Evolutionary conservation across 306 rosid species (phyloP).

Genomic region (Malus sieversii): DNA sequence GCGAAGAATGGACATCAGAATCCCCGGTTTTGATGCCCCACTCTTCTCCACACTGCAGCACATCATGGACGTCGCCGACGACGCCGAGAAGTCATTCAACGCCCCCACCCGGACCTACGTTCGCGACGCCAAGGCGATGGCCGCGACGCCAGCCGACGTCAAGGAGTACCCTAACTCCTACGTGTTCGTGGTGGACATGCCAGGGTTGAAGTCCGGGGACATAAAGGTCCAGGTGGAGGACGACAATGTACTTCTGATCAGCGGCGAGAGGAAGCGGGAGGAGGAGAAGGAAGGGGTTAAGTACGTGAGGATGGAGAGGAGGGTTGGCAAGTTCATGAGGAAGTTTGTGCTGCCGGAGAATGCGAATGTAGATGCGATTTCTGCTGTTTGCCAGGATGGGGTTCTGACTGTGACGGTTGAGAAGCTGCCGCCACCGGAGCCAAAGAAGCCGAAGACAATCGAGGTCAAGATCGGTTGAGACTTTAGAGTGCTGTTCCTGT

Average conservation of each 20-base stretch:
- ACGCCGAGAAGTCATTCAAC: slow-evolving; percentile 37
- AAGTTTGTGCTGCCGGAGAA: slow-evolving; percentile 83
- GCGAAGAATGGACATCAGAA: slow-evolving; percentile 56
- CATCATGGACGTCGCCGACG: slow-evolving; percentile 42
- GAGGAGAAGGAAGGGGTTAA: slow-evolving; percentile 74
- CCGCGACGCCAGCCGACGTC: slow-evolving; percentile 77
- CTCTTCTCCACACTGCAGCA: slow-evolving; percentile 56
- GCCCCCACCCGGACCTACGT: slow-evolving; percentile 62
- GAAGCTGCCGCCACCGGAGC: slow-evolving; percentile 90
- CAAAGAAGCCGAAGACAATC: slow-evolving; percentile 76
- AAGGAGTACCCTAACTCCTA: slow-evolving; percentile 62
- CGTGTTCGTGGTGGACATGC: slow-evolving; percentile 80
- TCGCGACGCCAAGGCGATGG: slow-evolving; percentile 85
- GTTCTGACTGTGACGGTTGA: slow-evolving; percentile 70
- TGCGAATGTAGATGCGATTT: slow-evolving; percentile 46
- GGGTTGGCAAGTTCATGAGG: slow-evolving; percentile 79
- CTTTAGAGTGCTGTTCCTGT: neutral
- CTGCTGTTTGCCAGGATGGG: slow-evolving; percentile 77
- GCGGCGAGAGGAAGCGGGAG: slow-evolving; percentile 87
- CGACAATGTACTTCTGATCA: slow-evolving; percentile 61
- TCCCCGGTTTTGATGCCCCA: slow-evolving; percentile 60
- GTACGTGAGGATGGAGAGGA: slow-evolving; percentile 83
- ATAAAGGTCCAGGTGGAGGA: slow-evolving; percentile 91
- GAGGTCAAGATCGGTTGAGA: slow-evolving; percentile 65
- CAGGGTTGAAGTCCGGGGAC: slow-evolving; percentile 75